Evolutionary conservation across 2,329 filamentous ascomycete species (phyloP), one percentile per base, ranked within the genome.

Genomic region (Calycina marina): DNA sequence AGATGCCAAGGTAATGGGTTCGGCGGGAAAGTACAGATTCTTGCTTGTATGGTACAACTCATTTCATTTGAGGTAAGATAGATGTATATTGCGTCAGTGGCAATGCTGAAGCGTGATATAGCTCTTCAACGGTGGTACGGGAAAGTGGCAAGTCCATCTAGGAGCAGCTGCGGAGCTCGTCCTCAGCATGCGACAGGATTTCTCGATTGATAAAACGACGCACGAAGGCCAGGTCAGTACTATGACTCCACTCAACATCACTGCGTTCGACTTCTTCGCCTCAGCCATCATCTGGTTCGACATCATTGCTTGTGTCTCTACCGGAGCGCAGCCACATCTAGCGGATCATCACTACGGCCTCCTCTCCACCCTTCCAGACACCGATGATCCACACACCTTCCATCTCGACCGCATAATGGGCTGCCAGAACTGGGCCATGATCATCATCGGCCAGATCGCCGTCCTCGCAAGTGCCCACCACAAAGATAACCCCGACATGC

Each of bases 381-480:
- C 26, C 9, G 27, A 18, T 10, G 8, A 15, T 1, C 15, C 16
- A 13, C 18, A 33, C 9, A 51, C 0, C 16, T 51, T 68, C 6
- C 51, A 58, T 24, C 52, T 72, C 32, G 59, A 63, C 16, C 60
- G 62, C 12, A 62, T 68, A 29, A 47, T 66, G 16, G 70, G 70
- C 3, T 56, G 68, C 34, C 54, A 67, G 29, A 74, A 72, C 47
- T 70, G 67, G 65, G 61, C 62, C 1, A 38, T 76, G 25, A 52
- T 65, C 24, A 50, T 59, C 5, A 59, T 76, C 15, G 61, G 61
- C 11, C 60, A 69, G 18, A 62, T 69, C 20, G 56, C 67, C 4
- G 47, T 57, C 2, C 56, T 76, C 3, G 60, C 65, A 31, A 56
- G 61, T 0, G 72, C 69, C 68, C 74, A 73, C 51, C 60, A 63